A percentile compares a stretch with the other conserved stretches of the same genome.
Conservation (phyloP, 202 grass and related monocot species). For the Zoysia matrella region DNA sequence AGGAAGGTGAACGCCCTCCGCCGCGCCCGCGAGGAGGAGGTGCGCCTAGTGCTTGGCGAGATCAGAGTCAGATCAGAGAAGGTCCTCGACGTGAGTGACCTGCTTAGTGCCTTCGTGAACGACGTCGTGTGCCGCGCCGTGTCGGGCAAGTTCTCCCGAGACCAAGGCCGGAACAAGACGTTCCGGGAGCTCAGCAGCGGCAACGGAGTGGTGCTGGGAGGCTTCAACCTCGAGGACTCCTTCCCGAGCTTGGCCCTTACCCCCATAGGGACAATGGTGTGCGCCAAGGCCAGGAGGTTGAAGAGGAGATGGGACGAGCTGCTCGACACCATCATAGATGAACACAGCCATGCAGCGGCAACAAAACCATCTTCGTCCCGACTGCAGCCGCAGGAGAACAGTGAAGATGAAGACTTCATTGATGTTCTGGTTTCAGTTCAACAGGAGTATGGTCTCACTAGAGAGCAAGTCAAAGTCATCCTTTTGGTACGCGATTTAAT, state of each 20-base stretch:
- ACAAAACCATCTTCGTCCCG: neutral
- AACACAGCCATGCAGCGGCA: neutral
- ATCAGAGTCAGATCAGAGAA: neutral
- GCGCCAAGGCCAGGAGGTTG: neutral
- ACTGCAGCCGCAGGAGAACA: no score
- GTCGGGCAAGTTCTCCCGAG: conserved; percentile 21
- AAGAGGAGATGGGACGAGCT: conserved; percentile 32
- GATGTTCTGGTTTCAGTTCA: conserved; percentile 17
- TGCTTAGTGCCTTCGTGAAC: conserved; percentile 19
- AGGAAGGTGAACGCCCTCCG: neutral
- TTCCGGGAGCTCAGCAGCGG: conserved; percentile 28
- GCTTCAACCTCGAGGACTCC: conserved; percentile 35
- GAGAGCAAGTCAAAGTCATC: neutral
- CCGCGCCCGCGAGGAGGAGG: neutral
- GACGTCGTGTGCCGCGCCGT: conserved; percentile 37
- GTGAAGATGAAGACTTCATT: neutral
- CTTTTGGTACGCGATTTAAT: neutral
- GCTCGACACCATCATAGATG: conserved; percentile 13
- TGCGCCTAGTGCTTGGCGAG: neutral
- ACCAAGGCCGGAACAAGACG: conserved; percentile 17
- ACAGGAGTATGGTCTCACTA: conserved; percentile 3
- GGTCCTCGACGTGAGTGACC: conserved; percentile 28
- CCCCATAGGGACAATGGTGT: neutral
- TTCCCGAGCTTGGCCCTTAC: conserved; percentile 24
- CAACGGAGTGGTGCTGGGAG: neutral